Evolutionary conservation across 345 rosid species (phyloP), one percentile per base, ranked within the genome.

Genomic region (Fremontodendron californicum): DNA sequence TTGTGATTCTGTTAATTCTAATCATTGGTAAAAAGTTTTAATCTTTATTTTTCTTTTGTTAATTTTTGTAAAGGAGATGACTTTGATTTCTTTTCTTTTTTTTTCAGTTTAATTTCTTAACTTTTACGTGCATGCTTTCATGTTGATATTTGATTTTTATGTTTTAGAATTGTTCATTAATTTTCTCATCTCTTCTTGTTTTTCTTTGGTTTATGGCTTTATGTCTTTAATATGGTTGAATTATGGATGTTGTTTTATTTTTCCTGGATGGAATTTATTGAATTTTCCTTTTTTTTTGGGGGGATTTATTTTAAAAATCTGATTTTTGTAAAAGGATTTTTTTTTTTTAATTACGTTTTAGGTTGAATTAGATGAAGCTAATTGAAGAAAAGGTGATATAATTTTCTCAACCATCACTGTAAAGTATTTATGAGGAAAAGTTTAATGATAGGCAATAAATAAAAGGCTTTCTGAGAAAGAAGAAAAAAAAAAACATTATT

Each of bases 1-100:
- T 64, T 96, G 98, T 63, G 98, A 96, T 84, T 89, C 90, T 42
- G 82, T 91, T 64, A 93, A 96, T 86, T 87, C 97, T 9, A 83
- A 85, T 79, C 95, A 83, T 78, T 91, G 97, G 98, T 96, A 87
- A 45, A 60, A 58, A 61, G 12, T 2, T 72, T 73, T 13, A 3
- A 37, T 39, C 21, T 16, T 61, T 40, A 39, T n/a, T 37, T 15
- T 42, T 57, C 16, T 15, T 60, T 13, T 29, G 42, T 71, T 33
- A 31, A 1, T 19, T 60, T 58, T 27, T 48, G 61, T 33, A 21
- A 71, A 71, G 43, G 61, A 40, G 45, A 33, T 71, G 75, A 71
- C 75, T 71, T 71, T 33, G 65, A 60, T 58, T 19, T 49, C 33
- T 27, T 70, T 60, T 60, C 2, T 9, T 46, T 45, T 69, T 18